phyloP scores from a whole-genome alignment of 148 eudicot genomes.

The Nyssa sinensis region DNA sequence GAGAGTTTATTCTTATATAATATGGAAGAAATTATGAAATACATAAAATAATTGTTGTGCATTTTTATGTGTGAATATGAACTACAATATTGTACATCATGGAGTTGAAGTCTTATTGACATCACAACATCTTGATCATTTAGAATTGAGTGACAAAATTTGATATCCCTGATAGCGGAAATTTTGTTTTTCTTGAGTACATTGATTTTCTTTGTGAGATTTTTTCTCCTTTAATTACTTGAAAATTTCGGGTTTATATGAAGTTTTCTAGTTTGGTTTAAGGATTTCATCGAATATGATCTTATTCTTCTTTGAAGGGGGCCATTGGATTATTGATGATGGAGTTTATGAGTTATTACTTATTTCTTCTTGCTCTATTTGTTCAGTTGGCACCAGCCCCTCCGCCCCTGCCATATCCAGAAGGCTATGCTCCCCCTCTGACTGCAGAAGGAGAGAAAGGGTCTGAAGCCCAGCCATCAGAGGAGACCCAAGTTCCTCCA shows the following conservation, averaged over 20 bases:
- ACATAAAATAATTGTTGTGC: neutral
- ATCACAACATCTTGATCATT: no score
- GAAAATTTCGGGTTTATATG: neutral
- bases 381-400: constrained; percentile 82
- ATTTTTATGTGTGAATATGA: neutral
- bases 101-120: neutral
- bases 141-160: neutral
- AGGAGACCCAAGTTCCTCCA: constrained; percentile 48
- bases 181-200: neutral
- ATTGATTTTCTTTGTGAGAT: neutral
- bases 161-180: neutral
- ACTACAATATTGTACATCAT: neutral
- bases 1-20: neutral
- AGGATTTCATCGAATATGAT: constrained; percentile 2
- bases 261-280: neutral
- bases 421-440: constrained; percentile 73
- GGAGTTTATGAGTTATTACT: neutral
- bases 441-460: constrained; percentile 56
- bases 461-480: constrained; percentile 56
- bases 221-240: neutral
- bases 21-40: neutral
- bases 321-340: neutral
- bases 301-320: neutral
- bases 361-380: constrained; percentile 3
- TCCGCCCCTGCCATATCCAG: constrained; percentile 89